Base-by-base conservation (phyloP, 2,329 filamentous ascomycete genomes). In the Bipolaris bicolor region DNA sequence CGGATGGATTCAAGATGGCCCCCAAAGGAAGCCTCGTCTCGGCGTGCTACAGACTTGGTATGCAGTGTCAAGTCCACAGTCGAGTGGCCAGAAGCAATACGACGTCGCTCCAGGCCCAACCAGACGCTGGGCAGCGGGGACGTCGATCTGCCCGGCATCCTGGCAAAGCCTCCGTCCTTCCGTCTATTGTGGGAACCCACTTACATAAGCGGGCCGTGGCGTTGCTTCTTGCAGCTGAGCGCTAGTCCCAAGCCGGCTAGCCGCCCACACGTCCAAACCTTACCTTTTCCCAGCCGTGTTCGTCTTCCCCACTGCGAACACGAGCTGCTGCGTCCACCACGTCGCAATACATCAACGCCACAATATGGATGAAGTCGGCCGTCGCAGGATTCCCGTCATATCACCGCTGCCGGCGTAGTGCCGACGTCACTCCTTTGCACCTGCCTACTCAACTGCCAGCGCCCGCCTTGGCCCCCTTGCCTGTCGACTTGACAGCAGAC, bases 331-430 rank as follows among this genome's bases (percentile, higher is more conserved):
- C 62, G 29, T 45, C 59, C 20, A 59, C 24, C 31, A 36, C 24
- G 18, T 52, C 55, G 20, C 24, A 34, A 11, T n/a, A 49, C 13
- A 29, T 33, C 41, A 24, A 55, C 53, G 63, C 63, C 63, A 64
- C 63, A 64, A 60, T 60, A 57, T 65, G 49, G 26, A 48, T 39
- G 22, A 39, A 57, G 29, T 63, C 13, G 55, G 43, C 46, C 24
- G 44, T 51, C 36, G 52, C 43, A 33, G 29, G 13, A 31, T 46
- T 54, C 26, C 29, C 9, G 16, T 39, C 44, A 20, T 22, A n/a
- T 20, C 44, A 46, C 18, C 48, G 40, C 22, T 34, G 47, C 52
- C 16, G n/a, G 7, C 24, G 18, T 5, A 37, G 49, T 58, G 58
- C 41, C 43, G 16, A 44, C 15, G 39, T 34, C 43, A 7, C n/a